Percentiles rank a stretch among this genome's conserved stretches.
phyloP scores from a whole-genome alignment of 208 protist species.

The Wallacemonas sp. region DNA sequence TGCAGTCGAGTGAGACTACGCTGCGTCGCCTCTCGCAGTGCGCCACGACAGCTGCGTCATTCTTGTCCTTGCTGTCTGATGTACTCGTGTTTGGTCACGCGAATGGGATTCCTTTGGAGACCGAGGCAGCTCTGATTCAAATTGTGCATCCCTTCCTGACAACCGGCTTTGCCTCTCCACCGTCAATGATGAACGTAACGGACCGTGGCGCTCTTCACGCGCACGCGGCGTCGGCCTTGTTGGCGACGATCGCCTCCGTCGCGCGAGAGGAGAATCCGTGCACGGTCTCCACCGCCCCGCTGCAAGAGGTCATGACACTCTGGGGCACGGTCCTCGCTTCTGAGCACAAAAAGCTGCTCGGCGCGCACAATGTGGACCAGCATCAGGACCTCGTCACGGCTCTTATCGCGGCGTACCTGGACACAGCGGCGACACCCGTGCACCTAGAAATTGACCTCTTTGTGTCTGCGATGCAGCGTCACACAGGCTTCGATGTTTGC shows the following conservation, averaged over 20 bases:
- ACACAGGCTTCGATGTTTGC: slow-evolving; percentile 6
- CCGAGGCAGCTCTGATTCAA: slow-evolving; percentile 3
- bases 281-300: neutral
- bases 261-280: neutral
- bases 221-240: slow-evolving; percentile 18
- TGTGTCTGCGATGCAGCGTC: neutral
- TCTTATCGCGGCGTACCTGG: slow-evolving; percentile 1
- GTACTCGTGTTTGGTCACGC: slow-evolving; percentile 41
- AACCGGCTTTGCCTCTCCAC: neutral
- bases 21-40: slow-evolving; percentile 30
- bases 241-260: slow-evolving; percentile 11
- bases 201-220: slow-evolving; percentile 37
- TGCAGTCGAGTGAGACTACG: slow-evolving; percentile 16
- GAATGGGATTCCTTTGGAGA: neutral
- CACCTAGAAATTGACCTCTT: slow-evolving; percentile 13
- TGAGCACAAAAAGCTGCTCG: neutral
- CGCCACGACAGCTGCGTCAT: slow-evolving; percentile 50
- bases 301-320: neutral
- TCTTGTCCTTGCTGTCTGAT: slow-evolving; percentile 60
- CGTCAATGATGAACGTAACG: slow-evolving; percentile 4
- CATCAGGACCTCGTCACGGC: slow-evolving; percentile 10
- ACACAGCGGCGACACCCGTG: slow-evolving; percentile 5
- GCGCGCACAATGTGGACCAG: slow-evolving; percentile 6
- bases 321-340: neutral
- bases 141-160: neutral